Percentiles rank a stretch among this genome's conserved stretches.
phyloP scores from a whole-genome alignment of 495 filamentous ascomycete species.

The Aspergillus diversus region DNA sequence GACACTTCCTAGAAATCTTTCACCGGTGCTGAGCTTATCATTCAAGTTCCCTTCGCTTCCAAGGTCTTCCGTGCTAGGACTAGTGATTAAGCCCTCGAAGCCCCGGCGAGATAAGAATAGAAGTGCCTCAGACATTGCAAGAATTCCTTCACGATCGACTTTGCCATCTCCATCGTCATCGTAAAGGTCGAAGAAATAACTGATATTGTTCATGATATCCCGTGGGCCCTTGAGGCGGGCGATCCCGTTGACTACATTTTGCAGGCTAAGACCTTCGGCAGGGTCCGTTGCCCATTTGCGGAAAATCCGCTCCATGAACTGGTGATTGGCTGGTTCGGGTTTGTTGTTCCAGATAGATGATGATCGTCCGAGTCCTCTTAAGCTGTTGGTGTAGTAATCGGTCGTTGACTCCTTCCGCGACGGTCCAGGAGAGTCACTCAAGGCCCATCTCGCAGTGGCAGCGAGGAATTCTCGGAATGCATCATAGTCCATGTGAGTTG shows the following conservation, averaged over 20 bases:
- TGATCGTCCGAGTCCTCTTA: constrained; percentile 50
- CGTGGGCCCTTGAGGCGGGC: constrained; percentile 87
- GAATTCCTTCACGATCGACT: constrained; percentile 95
- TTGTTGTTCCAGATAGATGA: constrained; percentile 74
- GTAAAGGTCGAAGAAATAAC: constrained; percentile 96
- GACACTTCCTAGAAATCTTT: constrained; percentile 86
- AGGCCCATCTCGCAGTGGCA: constrained; percentile 86
- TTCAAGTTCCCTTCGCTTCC: constrained; percentile 33
- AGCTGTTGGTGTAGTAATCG: constrained; percentile 56
- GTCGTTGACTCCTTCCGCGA: constrained; percentile 56
- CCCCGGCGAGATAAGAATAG: constrained; percentile 89
- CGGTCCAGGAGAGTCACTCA: constrained; percentile 73
- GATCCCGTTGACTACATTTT: constrained; percentile 88
- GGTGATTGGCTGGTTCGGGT: constrained; percentile 88
- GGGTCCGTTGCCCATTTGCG: constrained; percentile 82
- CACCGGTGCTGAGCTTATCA: constrained; percentile 59
- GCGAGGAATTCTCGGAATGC: constrained; percentile 93
- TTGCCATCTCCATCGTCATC: constrained; percentile 90
- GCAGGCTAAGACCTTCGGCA: constrained; percentile 74
- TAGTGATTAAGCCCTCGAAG: constrained; percentile 70
- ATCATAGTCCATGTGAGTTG: constrained; percentile 93
- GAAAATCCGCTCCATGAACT: constrained; percentile 91
- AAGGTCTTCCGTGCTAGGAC: constrained; percentile 41
- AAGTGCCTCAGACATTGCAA: constrained; percentile 91
- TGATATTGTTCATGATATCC: constrained; percentile 96